These are phyloP conservation scores for Yamadazyma conglobata DNA, from an alignment of 1,139 yeast genomes.

Conservation along the genomic window DNA sequence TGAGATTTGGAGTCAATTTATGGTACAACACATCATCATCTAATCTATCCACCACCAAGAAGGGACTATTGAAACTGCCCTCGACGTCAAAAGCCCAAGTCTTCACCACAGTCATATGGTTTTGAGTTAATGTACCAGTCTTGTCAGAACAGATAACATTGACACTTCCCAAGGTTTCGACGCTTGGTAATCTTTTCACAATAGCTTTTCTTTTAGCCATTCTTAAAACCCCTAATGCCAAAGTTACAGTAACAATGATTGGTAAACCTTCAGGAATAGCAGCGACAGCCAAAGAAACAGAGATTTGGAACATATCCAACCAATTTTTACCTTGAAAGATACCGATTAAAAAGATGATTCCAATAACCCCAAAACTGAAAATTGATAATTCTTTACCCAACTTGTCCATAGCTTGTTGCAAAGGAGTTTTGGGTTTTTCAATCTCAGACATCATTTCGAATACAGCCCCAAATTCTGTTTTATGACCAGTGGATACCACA, in stretches of 20 bases:
- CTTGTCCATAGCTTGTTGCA: conserved; percentile 91
- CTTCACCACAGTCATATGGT: conserved; percentile 89
- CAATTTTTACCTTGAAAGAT: conserved; percentile 86
- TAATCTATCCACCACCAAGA: conserved; percentile 47
- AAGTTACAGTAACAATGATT: conserved; percentile 91
- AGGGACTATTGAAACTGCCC: conserved; percentile 45
- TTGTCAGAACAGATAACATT: conserved; percentile 94
- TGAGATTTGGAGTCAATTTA: conserved; percentile 50
- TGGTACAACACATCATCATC: conserved; percentile 38
- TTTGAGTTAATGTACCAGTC: conserved; percentile 92
- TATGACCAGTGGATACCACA: conserved; percentile 84
- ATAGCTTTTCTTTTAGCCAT: conserved; percentile 95
- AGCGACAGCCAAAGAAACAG: conserved; percentile 95
- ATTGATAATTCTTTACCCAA: conserved; percentile 85
- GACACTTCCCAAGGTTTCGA: conserved; percentile 93
- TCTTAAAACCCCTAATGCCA: conserved; percentile 90
- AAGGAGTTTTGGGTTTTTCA: conserved; percentile 94
- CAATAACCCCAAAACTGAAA: conserved; percentile 81
- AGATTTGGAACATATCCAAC: conserved; percentile 96
- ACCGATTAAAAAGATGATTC: conserved; percentile 82
- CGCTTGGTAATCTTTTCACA: conserved; percentile 88
- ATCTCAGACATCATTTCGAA: conserved; percentile 92
- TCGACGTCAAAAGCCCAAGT: conserved; percentile 78
- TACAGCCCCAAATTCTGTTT: conserved; percentile 86
- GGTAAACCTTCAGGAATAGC: conserved; percentile 98